A percentile compares a stretch with the other conserved stretches of the same genome.
These are phyloP conservation scores for Gossypium davidsonii DNA, from an alignment of 441 rosid genomes.

Conservation along the genomic window DNA sequence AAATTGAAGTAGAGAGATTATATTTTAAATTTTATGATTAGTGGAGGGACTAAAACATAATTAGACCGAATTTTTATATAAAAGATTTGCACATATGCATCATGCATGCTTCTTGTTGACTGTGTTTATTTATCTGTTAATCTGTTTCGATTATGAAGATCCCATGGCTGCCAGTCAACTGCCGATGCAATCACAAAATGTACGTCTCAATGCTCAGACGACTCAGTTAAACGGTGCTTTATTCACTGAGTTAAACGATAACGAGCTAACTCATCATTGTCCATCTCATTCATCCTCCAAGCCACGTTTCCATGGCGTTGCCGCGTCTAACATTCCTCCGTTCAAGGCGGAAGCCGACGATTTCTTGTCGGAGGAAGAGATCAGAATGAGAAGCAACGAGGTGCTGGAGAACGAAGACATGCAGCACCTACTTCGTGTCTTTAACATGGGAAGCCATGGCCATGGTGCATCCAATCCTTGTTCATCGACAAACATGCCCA, in stretches of 20 bases:
- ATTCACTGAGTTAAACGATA: slow-evolving; percentile 19
- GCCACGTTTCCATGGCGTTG: slow-evolving; percentile 34
- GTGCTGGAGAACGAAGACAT: slow-evolving; percentile 87
- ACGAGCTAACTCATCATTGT: slow-evolving; percentile 33
- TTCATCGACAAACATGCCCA: slow-evolving; percentile 41
- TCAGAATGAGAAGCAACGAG: slow-evolving; percentile 73
- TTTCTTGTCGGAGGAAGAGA: slow-evolving; percentile 72
- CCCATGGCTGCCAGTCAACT: slow-evolving; percentile 30
- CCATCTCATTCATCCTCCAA: slow-evolving; percentile 35
- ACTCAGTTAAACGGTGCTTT: slow-evolving; percentile 36
- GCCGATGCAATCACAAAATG: slow-evolving; percentile 44
- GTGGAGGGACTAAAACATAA: too few species aligned
- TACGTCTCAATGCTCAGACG: slow-evolving; percentile 35
- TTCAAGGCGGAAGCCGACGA: slow-evolving; percentile 43
- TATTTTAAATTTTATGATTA: too few species aligned
- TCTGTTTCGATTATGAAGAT: slow-evolving; percentile 51
- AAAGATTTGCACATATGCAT: background rate
- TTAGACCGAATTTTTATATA: background rate
- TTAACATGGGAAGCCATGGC: slow-evolving; percentile 59
- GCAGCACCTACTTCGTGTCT: slow-evolving; percentile 70
- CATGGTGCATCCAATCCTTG: slow-evolving; percentile 37
- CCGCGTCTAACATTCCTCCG: slow-evolving; percentile 33
- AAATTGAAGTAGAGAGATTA: too few species aligned
- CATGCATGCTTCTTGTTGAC: background rate
- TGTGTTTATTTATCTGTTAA: background rate